Percentiles rank a stretch among this genome's conserved stretches.
Conservation (phyloP, 2,329 filamentous ascomycete genomes). For the Chaetomium sp. region DNA sequence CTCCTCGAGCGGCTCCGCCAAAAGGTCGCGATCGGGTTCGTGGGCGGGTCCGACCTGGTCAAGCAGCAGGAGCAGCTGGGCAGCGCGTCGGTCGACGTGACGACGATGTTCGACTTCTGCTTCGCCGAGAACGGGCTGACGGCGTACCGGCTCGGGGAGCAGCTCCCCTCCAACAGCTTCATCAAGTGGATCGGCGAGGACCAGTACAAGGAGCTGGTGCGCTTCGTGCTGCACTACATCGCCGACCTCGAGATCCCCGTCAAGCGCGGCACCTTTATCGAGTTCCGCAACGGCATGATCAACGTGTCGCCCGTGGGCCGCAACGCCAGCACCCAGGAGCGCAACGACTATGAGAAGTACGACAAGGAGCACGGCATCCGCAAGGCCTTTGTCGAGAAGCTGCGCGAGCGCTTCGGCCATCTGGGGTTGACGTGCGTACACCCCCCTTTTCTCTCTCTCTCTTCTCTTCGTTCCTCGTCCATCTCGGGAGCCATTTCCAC, state of each 20-base stretch:
- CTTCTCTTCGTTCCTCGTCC: not conserved
- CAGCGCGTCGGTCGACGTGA: slow-evolving; percentile 67
- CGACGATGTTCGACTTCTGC: slow-evolving; percentile 91
- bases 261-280: slow-evolving; percentile 82
- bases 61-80: slow-evolving; percentile 98
- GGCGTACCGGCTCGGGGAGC: slow-evolving; percentile 79
- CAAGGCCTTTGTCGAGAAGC: slow-evolving; percentile 70
- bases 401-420: slow-evolving; percentile 81
- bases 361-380: slow-evolving; percentile 79
- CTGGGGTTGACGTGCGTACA: slow-evolving; percentile 72
- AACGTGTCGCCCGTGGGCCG: slow-evolving; percentile 83
- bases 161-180: slow-evolving; percentile 79
- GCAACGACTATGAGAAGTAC: slow-evolving; percentile 78
- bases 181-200: slow-evolving; percentile 88
- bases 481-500: too few relatives aligned
- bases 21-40: slow-evolving; percentile 86
- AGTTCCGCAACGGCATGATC: slow-evolving; percentile 91
- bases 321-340: slow-evolving; percentile 80
- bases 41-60: slow-evolving; percentile 85
- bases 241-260: slow-evolving; percentile 81
- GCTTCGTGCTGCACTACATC: slow-evolving; percentile 78
- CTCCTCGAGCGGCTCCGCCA: slow-evolving; percentile 79
- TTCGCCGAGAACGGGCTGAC: slow-evolving; percentile 97
- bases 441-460: not conserved
- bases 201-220: slow-evolving; percentile 75